Percentiles rank a stretch among this genome's conserved stretches.
Conservation (phyloP, 208 protist genomes). For the Leptomonas seymouri region DNA sequence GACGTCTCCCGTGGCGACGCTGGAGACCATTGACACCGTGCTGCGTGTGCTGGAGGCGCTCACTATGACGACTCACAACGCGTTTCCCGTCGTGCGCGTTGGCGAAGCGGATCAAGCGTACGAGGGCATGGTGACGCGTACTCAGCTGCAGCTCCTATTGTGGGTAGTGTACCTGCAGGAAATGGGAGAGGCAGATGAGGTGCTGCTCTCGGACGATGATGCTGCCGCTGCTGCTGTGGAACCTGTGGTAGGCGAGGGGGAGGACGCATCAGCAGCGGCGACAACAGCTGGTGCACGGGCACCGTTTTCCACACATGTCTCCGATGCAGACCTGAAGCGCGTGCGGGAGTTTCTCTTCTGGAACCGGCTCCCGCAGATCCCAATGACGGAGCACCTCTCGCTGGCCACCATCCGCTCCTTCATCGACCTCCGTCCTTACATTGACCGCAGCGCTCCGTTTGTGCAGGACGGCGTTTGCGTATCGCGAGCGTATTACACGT, state of each 20-base stretch:
- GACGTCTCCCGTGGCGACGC: constrained; percentile 52
- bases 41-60: constrained; percentile 53
- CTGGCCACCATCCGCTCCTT: constrained; percentile 23
- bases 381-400: constrained; percentile 40
- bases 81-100: constrained; percentile 80
- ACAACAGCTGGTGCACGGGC: neutral
- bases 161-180: constrained; percentile 65
- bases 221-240: too few relatives aligned
- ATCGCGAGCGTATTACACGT: constrained; percentile 71
- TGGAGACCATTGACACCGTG: constrained; percentile 57
- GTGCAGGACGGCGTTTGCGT: constrained; percentile 67
- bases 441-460: constrained; percentile 67
- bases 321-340: constrained; percentile 40
- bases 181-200: constrained; percentile 26
- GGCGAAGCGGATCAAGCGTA: constrained; percentile 40
- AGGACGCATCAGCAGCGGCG: neutral
- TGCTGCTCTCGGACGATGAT: constrained; percentile 10
- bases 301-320: constrained; percentile 35
- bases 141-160: constrained; percentile 58
- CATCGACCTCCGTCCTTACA: constrained; percentile 58
- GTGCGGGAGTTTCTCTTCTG: constrained; percentile 63
- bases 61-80: constrained; percentile 72
- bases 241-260: neutral
- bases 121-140: constrained; percentile 50
- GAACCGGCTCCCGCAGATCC: constrained; percentile 43